Evolutionary conservation across 805 yeast genomes (phyloP).

Genomic region (Cyberlindnera bimundalis): DNA sequence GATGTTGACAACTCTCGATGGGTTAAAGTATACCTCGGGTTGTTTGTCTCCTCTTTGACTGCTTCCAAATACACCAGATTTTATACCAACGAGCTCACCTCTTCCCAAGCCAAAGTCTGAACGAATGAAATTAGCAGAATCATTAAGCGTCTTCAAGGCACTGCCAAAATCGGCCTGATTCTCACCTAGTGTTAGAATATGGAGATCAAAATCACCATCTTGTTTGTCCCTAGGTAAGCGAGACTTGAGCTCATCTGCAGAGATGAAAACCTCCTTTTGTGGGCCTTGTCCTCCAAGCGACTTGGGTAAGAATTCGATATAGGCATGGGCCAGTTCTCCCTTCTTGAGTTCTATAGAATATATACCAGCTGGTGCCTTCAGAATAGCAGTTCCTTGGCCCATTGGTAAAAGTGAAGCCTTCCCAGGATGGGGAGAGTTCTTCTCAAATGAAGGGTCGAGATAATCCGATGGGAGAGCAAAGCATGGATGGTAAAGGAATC

Average conservation of each 20-base stretch:
- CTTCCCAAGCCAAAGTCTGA: slow-evolving; percentile 41
- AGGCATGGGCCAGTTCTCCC: slow-evolving; percentile 41
- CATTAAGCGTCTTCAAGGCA: slow-evolving; percentile 31
- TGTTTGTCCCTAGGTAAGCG: slow-evolving; percentile 32
- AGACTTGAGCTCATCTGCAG: slow-evolving; percentile 42
- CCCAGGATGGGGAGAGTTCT: slow-evolving; percentile 29
- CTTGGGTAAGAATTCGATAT: slow-evolving; percentile 57
- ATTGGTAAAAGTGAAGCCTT: slow-evolving; percentile 47
- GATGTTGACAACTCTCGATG: slow-evolving; percentile 43
- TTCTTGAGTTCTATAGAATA: slow-evolving; percentile 69
- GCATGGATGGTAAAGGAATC: slow-evolving; percentile 79
- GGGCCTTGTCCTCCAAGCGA: slow-evolving; percentile 60
- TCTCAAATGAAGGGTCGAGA: slow-evolving; percentile 39
- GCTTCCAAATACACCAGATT: slow-evolving; percentile 35
- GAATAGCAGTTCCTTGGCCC: slow-evolving; percentile 40
- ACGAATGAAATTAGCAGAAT: slow-evolving; percentile 15
- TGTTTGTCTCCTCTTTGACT: slow-evolving; percentile 25
- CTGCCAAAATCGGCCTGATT: slow-evolving; percentile 52
- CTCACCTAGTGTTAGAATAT: slow-evolving; percentile 57
- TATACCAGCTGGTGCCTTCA: slow-evolving; percentile 62
- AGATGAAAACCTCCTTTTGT: slow-evolving; percentile 46
- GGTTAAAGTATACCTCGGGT: slow-evolving; percentile 34
- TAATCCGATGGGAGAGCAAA: slow-evolving; percentile 69
- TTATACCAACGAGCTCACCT: slow-evolving; percentile 38
- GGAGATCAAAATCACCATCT: slow-evolving; percentile 40